These are phyloP conservation scores for Protomyces arabidopsidicola DNA, from an alignment of 1,139 yeast species.

Conservation along the genomic window DNA sequence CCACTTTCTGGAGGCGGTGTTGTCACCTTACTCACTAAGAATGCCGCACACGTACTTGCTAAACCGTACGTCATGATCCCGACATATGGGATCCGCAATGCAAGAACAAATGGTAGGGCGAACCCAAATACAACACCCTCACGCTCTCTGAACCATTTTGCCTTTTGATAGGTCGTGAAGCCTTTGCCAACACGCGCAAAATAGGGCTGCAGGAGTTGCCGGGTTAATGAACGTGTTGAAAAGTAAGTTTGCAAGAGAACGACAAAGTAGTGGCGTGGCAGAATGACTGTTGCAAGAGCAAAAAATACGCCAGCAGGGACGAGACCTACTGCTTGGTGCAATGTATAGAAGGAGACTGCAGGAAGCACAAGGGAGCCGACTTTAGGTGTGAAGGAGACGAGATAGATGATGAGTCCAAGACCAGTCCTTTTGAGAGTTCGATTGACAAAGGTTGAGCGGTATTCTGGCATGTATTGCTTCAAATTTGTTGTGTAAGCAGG, in stretches of 20 bases:
- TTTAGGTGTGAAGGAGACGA: slow-evolving; percentile 41
- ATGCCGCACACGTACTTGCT: slow-evolving; percentile 55
- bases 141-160: slow-evolving; percentile 53
- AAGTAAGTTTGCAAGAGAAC: slow-evolving; percentile 46
- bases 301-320: slow-evolving; percentile 45
- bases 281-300: slow-evolving; percentile 39
- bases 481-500: not conserved
- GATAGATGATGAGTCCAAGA: slow-evolving; percentile 36
- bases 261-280: slow-evolving; percentile 42
- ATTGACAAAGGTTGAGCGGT: slow-evolving; percentile 30
- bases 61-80: slow-evolving; percentile 53
- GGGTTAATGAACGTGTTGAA: slow-evolving; percentile 47
- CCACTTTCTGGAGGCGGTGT: not conserved
- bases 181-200: slow-evolving; percentile 46
- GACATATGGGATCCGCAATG: slow-evolving; percentile 47
- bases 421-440: slow-evolving; percentile 37
- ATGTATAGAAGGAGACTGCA: slow-evolving; percentile 45
- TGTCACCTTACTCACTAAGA: slow-evolving; percentile 49
- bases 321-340: slow-evolving; percentile 49
- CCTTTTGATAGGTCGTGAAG: slow-evolving; percentile 45
- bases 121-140: slow-evolving; percentile 59
- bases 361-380: slow-evolving; percentile 47
- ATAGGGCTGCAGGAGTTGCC: slow-evolving; percentile 52
- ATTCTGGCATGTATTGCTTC: not conserved
- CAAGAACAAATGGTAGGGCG: slow-evolving; percentile 49